Percentiles rank a stretch among this genome's conserved stretches.
Conservation (phyloP, 306 rosid genomes). For the Vicia sativa region DNA sequence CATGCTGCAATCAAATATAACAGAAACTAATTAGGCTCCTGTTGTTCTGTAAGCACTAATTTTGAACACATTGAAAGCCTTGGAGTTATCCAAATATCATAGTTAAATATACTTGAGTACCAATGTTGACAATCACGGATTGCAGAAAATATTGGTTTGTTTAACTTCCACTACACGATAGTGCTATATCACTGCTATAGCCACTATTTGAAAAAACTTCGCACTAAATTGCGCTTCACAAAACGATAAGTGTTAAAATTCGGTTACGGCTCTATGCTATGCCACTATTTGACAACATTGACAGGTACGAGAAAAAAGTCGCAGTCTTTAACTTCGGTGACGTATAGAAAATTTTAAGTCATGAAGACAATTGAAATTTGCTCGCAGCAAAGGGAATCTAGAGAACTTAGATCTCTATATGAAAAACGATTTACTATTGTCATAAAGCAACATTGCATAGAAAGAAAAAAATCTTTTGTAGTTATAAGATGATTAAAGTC, state of each 20-base stretch:
- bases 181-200: not conserved
- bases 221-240: not conserved
- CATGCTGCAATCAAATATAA: constrained; percentile 68
- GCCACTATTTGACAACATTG: not conserved
- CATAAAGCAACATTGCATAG: constrained; percentile 6
- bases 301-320: constrained; percentile 12
- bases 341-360: not conserved
- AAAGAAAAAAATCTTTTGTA: not conserved
- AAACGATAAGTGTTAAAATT: not conserved
- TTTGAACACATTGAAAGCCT: constrained; percentile 18
- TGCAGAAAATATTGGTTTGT: not conserved
- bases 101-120: constrained; percentile 11
- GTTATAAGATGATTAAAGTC: constrained; percentile 17
- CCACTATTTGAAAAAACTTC: not conserved
- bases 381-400: constrained; percentile 13
- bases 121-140: not conserved
- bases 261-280: not conserved
- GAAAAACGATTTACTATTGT: constrained; percentile 21
- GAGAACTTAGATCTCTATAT: constrained; percentile 3
- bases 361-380: constrained; percentile 1
- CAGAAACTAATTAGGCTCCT: constrained; percentile 33
- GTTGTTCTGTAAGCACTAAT: constrained; percentile 23
- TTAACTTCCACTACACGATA: not conserved
- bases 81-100: constrained; percentile 17
- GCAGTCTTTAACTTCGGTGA: not conserved